A percentile compares a stretch with the other conserved stretches of the same genome.
These are phyloP conservation scores for Metschnikowia cubensis DNA, from an alignment of 805 yeast genomes.

Conservation along the genomic window DNA sequence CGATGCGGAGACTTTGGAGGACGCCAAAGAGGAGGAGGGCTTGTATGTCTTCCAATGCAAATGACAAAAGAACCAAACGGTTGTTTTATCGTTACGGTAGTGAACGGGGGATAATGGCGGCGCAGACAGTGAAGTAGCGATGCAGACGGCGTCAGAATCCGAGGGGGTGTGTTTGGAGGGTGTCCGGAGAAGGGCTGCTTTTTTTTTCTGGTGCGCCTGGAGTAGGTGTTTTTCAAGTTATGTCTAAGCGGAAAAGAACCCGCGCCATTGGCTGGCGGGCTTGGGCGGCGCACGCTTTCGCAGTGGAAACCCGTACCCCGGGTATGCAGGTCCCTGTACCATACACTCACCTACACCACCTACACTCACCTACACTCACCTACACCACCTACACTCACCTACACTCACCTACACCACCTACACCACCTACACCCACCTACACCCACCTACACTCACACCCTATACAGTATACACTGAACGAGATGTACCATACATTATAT, in stretches of 20 bases:
- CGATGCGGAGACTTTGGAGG: too few species aligned
- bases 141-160: slow-evolving; percentile 1
- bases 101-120: slow-evolving; percentile 4
- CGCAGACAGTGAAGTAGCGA: slow-evolving; percentile 2
- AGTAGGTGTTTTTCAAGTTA: slow-evolving; percentile 5
- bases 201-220: slow-evolving; percentile 5
- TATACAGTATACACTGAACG: too few species aligned
- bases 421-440: too few species aligned
- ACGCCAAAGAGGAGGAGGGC: too few species aligned
- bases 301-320: neutral
- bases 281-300: slow-evolving; percentile 16
- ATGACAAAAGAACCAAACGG: slow-evolving; percentile 3
- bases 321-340: neutral
- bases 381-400: too few species aligned
- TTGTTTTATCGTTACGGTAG: neutral
- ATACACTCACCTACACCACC: too few species aligned
- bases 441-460: too few species aligned
- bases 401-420: too few species aligned
- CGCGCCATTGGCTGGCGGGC: slow-evolving; percentile 20
- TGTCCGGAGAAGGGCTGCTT: slow-evolving; percentile 7
- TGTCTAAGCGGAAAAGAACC: slow-evolving; percentile 17
- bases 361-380: too few species aligned
- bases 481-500: too few species aligned
- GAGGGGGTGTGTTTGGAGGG: neutral
- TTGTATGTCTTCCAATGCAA: neutral